Percentiles rank a stretch among this genome's conserved stretches.
These are phyloP conservation scores for Davidsoniella australis DNA, from an alignment of 2,329 filamentous ascomycete species.

Conservation along the genomic window DNA sequence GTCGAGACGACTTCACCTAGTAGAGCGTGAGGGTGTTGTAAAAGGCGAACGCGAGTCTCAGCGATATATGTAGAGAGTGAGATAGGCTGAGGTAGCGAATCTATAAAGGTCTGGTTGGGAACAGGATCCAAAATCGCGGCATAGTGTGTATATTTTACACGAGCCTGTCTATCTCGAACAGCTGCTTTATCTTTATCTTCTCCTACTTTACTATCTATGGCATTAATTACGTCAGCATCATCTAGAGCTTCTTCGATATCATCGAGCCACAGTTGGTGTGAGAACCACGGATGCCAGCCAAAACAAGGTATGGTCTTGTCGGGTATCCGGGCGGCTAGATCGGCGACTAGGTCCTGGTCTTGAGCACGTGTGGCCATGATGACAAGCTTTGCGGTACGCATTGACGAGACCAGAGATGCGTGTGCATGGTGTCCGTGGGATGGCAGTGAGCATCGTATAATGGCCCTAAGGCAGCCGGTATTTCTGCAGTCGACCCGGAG, in stretches of 20 bases:
- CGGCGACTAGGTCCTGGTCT: slow-evolving; percentile 56
- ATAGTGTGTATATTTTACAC: too few species aligned
- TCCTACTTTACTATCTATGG: too few species aligned
- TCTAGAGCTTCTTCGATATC: too few species aligned
- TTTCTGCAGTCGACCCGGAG: not conserved
- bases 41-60: slow-evolving; percentile 38
- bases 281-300: slow-evolving; percentile 81
- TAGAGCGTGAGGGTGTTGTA: slow-evolving; percentile 43
- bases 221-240: too few species aligned
- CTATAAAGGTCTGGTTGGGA: too few species aligned
- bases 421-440: slow-evolving; percentile 59
- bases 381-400: slow-evolving; percentile 50
- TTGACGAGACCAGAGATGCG: slow-evolving; percentile 38
- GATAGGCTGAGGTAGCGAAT: slow-evolving; percentile 38
- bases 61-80: slow-evolving; percentile 41
- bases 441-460: slow-evolving; percentile 72
- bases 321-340: slow-evolving; percentile 31
- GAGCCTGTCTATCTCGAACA: too few species aligned
- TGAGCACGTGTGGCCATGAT: slow-evolving; percentile 63
- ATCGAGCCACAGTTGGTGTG: slow-evolving; percentile 28
- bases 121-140: too few species aligned
- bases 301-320: slow-evolving; percentile 47
- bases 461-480: slow-evolving; percentile 24
- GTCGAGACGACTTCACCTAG: slow-evolving; percentile 64
- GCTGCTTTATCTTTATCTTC: too few species aligned